Evolutionary conservation across 1,284 basidiomycete species (phyloP), one percentile per base, ranked within the genome.

Genomic region (Apiotrichum akiyoshidainum): DNA sequence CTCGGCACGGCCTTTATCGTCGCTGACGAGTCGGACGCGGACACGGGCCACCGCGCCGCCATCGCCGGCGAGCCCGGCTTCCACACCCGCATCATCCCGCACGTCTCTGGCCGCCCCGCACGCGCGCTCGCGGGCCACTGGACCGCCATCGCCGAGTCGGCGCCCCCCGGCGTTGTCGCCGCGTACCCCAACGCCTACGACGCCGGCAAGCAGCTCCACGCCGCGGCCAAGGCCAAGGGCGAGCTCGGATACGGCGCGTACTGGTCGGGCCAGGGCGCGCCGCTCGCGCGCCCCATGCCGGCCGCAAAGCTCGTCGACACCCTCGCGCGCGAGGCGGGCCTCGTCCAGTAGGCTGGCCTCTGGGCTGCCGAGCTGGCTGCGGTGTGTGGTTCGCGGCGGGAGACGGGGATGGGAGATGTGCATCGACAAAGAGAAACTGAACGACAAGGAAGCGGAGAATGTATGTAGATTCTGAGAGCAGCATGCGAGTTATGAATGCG

Each of bases 141-240:
- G 61, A 72, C 69, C 6, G 46, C 54, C 4, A 44, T 52, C n/a
- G 40, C 41, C 17, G 12, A 13, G 12, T 26, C 52, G 64, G 57
- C 54, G 44, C 46, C 26, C n/a, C 10, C 44, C 22, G 41, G 31
- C 2, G 10, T 6, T 2, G n/a, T 54, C 1, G 69, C 71, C 0
- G 60, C 60, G 17, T 75, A 74, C 51, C 73, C 73, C 5, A 59
- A 67, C 21, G 69, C 71, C 0, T 75, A 75, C 52, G 70, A 73
- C 44, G 52, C 62, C 1, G 70, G 65, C 10, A 74, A 74, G 57
- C 65, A 67, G 42, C 54, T 75, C 17, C 53, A 68, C 51, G 67
- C 67, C 5, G 64, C 65, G 5, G 73, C 72, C 0, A 70, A 68
- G 55, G 53, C 47, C 13, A 66, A 62, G 51, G 71, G 69, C 1